These are phyloP conservation scores for Fomes fomentarius DNA, from an alignment of 1,284 basidiomycete genomes.

Conservation along the genomic window DNA sequence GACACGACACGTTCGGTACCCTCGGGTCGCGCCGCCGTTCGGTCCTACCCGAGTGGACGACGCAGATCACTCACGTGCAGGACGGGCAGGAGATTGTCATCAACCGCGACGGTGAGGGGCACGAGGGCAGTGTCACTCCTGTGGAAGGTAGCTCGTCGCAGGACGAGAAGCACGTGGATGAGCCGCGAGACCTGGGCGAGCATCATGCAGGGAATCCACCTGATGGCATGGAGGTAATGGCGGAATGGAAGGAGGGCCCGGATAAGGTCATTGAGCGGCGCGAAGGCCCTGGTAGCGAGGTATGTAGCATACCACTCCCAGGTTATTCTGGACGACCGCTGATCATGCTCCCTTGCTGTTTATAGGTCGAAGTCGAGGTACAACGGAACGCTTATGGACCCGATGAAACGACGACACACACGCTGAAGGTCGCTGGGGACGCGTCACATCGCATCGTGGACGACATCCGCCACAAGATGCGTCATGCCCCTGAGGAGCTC, in stretches of 20 bases:
- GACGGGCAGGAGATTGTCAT: conserved; percentile 78
- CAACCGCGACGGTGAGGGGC: conserved; percentile 64
- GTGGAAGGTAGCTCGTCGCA: conserved; percentile 18
- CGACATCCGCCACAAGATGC: conserved; percentile 32
- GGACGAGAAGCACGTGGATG: conserved; percentile 22
- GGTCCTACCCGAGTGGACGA: conserved; percentile 68
- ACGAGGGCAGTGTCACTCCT: conserved; percentile 28
- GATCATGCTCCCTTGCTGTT: background rate
- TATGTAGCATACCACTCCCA: conserved; percentile 35
- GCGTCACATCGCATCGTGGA: conserved; percentile 31
- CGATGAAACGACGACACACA: conserved; percentile 28
- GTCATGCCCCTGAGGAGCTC: conserved; percentile 35
- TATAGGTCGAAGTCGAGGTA: conserved; percentile 66
- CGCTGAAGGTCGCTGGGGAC: conserved; percentile 31
- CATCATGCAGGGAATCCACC: conserved; percentile 42
- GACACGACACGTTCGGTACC: conserved; percentile 58
- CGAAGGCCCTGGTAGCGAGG: conserved; percentile 63
- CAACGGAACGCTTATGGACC: conserved; percentile 47
- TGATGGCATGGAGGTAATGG: conserved; percentile 46
- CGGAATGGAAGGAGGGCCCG: conserved; percentile 73
- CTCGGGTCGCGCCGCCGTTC: conserved; percentile 28
- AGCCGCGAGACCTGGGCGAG: conserved; percentile 36
- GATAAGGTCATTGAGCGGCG: conserved; percentile 69
- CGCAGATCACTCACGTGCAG: conserved; percentile 69
- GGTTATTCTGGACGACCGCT: conserved; percentile 10